phyloP scores from a whole-genome alignment of 805 yeast genomes.

The Candida oleophila region DNA sequence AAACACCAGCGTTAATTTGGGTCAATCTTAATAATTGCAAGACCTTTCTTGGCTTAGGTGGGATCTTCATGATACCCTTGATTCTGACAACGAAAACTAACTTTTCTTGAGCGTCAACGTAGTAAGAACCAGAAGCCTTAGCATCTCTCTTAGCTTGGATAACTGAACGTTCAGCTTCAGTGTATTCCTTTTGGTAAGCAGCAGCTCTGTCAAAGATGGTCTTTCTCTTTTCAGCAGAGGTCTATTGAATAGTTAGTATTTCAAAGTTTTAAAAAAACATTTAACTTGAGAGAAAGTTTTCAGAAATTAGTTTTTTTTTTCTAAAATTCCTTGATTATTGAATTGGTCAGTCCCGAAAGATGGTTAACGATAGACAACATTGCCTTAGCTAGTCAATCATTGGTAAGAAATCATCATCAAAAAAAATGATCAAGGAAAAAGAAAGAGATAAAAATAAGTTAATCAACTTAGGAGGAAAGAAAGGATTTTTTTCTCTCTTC shows the following conservation, averaged over 20 bases:
- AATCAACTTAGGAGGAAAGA: constrained; percentile 15
- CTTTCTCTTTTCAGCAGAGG: constrained; percentile 53
- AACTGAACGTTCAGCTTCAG: constrained; percentile 85
- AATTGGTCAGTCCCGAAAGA: constrained; percentile 77
- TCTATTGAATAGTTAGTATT: constrained; percentile 39
- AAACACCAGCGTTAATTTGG: constrained; percentile 93
- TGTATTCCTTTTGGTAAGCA: constrained; percentile 94
- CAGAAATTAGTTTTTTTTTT: background rate
- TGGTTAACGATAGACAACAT: constrained; percentile 79
- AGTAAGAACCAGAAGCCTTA: constrained; percentile 90
- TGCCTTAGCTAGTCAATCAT: constrained; percentile 64
- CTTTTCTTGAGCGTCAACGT: constrained; percentile 92
- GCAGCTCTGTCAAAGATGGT: constrained; percentile 91
- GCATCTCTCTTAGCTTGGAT: constrained; percentile 89
- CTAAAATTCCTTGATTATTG: background rate
- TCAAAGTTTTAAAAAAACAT: background rate
- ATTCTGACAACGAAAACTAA: constrained; percentile 95
- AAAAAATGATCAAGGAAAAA: constrained; percentile 12
- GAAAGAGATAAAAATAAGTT: background rate
- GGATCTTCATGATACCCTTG: constrained; percentile 98
- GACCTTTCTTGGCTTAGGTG: constrained; percentile 99
- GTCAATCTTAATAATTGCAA: constrained; percentile 89
- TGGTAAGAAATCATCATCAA: constrained; percentile 49
- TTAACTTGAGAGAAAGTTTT: background rate
- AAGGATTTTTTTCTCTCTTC: background rate